A percentile compares a stretch with the other conserved stretches of the same genome.
phyloP scores from a whole-genome alignment of 257 asterid species.

The Rhazya stricta region DNA sequence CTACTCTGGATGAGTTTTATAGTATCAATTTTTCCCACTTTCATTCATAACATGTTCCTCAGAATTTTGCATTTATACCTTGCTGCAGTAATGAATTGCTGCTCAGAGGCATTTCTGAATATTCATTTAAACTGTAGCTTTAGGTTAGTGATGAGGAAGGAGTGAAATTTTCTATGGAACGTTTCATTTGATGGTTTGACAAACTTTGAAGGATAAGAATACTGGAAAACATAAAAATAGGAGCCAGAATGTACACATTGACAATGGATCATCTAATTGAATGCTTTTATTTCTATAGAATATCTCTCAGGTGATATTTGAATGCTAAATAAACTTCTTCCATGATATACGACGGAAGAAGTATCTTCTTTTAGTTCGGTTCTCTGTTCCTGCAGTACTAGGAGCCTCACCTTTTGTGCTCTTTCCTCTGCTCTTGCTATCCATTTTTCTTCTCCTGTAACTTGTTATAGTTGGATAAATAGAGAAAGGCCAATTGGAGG shows the following conservation, averaged over 20 bases:
- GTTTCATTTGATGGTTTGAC: not conserved
- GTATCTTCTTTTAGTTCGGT: not conserved
- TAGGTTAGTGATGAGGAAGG: no score
- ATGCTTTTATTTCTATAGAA: not conserved
- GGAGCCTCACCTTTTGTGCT: not conserved
- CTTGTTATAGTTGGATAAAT: constrained; percentile 1
- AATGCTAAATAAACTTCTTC: not conserved
- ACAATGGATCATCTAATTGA: not conserved
- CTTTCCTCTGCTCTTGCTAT: not conserved
- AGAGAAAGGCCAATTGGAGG: not conserved
- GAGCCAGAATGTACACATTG: not conserved
- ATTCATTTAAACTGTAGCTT: not conserved
- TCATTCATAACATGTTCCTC: not conserved
- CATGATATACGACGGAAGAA: not conserved
- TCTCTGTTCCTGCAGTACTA: not conserved
- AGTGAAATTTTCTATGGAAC: not conserved
- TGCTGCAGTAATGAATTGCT: not conserved
- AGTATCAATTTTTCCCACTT: not conserved
- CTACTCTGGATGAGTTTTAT: not conserved
- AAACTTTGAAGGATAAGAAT: not conserved
- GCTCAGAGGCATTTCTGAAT: not conserved
- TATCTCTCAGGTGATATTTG: no score
- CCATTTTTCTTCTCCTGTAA: not conserved
- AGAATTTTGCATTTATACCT: not conserved
- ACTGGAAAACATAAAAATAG: not conserved